These are phyloP conservation scores for Teratosphaeria zuluensis DNA, from an alignment of 2,329 filamentous ascomycete species.

Conservation along the genomic window DNA sequence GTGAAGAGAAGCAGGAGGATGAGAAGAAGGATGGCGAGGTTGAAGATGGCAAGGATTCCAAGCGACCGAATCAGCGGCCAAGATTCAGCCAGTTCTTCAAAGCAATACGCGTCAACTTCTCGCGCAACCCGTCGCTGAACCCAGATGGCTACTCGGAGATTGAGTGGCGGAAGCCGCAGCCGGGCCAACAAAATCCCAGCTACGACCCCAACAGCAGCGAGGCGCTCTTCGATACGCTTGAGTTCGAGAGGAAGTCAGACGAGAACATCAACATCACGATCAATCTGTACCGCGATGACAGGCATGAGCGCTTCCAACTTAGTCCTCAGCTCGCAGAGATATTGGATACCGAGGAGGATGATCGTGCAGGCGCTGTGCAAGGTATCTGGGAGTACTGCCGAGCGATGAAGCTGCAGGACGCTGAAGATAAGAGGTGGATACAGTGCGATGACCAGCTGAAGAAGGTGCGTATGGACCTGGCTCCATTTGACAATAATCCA, in stretches of 20 bases:
- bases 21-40: constrained; percentile 36
- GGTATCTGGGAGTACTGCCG: constrained; percentile 94
- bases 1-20: constrained; percentile 34
- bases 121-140: constrained; percentile 54
- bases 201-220: constrained; percentile 48
- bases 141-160: constrained; percentile 52
- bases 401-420: constrained; percentile 75
- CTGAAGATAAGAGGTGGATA: constrained; percentile 88
- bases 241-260: constrained; percentile 85
- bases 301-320: constrained; percentile 72
- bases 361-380: constrained; percentile 78
- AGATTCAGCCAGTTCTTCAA: constrained; percentile 73
- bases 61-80: constrained; percentile 40
- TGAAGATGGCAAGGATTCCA: constrained; percentile 16
- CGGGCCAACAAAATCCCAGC: constrained; percentile 30
- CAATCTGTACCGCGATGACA: constrained; percentile 75
- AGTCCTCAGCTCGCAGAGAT: constrained; percentile 73
- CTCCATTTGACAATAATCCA: constrained; percentile 1
- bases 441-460: constrained; percentile 77
- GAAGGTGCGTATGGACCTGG: constrained; percentile 47
- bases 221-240: constrained; percentile 78
- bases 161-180: constrained; percentile 77
- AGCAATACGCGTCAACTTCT: constrained; percentile 57
- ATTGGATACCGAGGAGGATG: constrained; percentile 77
- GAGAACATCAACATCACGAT: constrained; percentile 88